Base-by-base conservation (phyloP, 768 basidiomycete genomes). In the Lactarius evosmus region DNA sequence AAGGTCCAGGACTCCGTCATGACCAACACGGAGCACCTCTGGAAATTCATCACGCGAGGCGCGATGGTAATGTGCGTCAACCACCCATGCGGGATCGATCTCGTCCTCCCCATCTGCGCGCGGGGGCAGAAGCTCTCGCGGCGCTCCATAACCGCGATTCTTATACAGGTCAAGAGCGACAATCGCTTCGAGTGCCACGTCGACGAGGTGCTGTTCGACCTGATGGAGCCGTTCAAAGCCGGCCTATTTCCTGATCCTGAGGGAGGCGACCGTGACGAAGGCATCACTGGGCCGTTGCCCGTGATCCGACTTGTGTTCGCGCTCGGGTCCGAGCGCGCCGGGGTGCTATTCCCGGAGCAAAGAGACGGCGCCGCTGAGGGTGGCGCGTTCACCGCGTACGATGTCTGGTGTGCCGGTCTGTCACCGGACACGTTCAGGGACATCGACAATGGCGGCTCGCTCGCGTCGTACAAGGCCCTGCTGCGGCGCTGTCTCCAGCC, bases 11-110 rank as follows among this genome's bases (percentile, higher is more conserved):
- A 57, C 19, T 1, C 7, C 7, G 29, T 11, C 2, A 57, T 44
- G 56, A 32, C 44, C 40, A n/a, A 11, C 3, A 27, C 40, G 0
- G 17, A n/a, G 7, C 27, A 9, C 12, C 53, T 22, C 3, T 56
- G 55, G 38, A 30, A 40, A 3, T 56, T 56, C 7, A 30, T 57
- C 56, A 57, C 27, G 17, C 56, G 38, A 19, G 58, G 58, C 3
- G 58, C 58, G 3, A 59, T 59, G 49, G 19, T 59, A 1, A 9
- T 58, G 16, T 50, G 32, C 6, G 22, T 16, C 33, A 2, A 27
- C 5, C 19, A 50, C 22, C 46, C 22, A 58, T 19, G n/a, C 12
- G 33, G 46, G 4, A 46, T 58, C 22, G 46, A 58, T 22, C 49
- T 58, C 25, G 17, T 50, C 9, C 14, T 58, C 5, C 56, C 58